phyloP scores from a whole-genome alignment of 2,329 filamentous ascomycete species.

The Neofusicoccum cordaticola region DNA sequence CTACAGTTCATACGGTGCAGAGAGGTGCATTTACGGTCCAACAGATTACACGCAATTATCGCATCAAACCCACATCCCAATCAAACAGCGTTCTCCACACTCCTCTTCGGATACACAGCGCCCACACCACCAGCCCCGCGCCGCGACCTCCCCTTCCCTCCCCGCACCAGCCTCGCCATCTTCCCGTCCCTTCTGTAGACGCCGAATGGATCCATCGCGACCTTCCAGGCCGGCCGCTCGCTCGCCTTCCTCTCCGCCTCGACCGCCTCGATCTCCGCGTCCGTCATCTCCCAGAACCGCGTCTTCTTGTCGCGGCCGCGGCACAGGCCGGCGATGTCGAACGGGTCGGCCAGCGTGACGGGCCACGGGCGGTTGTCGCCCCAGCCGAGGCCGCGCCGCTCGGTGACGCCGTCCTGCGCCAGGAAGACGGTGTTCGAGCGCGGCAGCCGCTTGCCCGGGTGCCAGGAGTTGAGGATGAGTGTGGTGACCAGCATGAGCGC shows the following conservation, averaged over 20 bases:
- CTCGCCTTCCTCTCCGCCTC: slow-evolving; percentile 28
- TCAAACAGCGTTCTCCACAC: not conserved
- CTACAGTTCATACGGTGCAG: too few relatives aligned
- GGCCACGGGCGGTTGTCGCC: slow-evolving; percentile 46
- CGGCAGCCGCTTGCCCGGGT: slow-evolving; percentile 51
- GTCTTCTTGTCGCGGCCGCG: slow-evolving; percentile 34
- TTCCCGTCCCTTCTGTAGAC: slow-evolving; percentile 30
- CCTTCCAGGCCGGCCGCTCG: slow-evolving; percentile 23
- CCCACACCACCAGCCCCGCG: not conserved
- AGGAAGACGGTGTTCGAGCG: slow-evolving; percentile 51
- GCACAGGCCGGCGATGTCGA: slow-evolving; percentile 34
- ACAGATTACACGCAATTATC: too few relatives aligned
- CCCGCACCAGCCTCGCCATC: slow-evolving; percentile 18
- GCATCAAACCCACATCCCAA: not conserved
- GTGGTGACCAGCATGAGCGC: slow-evolving; percentile 53
- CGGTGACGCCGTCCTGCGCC: slow-evolving; percentile 43
- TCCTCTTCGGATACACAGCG: not conserved
- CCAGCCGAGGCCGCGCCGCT: slow-evolving; percentile 47
- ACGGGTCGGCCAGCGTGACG: slow-evolving; percentile 38
- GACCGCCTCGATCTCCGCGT: slow-evolving; percentile 29
- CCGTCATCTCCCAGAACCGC: slow-evolving; percentile 37
- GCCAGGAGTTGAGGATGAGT: slow-evolving; percentile 50
- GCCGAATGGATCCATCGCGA: slow-evolving; percentile 30
- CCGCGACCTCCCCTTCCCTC: slow-evolving; percentile 17
- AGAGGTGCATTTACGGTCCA: too few relatives aligned